Base-by-base conservation (phyloP, 2,329 filamentous ascomycete genomes). In the Fusarium hainanense region DNA sequence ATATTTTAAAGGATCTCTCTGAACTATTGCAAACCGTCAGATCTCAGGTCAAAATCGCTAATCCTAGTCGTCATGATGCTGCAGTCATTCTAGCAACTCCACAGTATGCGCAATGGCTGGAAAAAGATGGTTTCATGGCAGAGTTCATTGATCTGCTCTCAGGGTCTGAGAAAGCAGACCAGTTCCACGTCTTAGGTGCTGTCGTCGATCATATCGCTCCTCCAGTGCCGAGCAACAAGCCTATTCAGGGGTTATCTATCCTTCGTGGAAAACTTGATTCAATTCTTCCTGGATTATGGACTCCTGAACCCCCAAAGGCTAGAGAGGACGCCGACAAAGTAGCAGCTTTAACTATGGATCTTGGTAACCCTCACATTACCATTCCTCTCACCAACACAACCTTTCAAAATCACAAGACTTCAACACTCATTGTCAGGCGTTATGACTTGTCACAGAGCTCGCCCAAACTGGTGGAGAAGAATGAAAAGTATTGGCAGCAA, bases 301-400 rank as follows among this genome's bases (percentile, higher is more conserved):
- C 76, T 10, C 46, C 71, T 16, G 69, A 72, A 5, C 65, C 73
- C 6, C 75, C 75, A 21, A 74, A 63, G 52, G 68, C 74, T 7
- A 68, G 54, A 18, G 71, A 76, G n/a, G 76, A 80, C 28, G 63
- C 70, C 8, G 81, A 83, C 21, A 74, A 73, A 16, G 78, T 81
- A 4, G 77, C 83, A 11, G 81, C 80, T 18, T 72, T 88, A 9
- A 81, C 80, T 0, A 81, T 86, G 50, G 65, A 78, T 20, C 74
- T 84, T 18, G 80, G 79, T 10, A 73, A 65, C 44, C 74, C 76
- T 13, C 76, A 79, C 5, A 77, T 86, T 56, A 88, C 84, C 8
- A 62, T 94, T 3, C 92, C 92, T 3, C 81, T 96, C 27, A 90
- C 93, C 42, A 93, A 93, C 74, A 97, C 93, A 0, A 81, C 93